Evolutionary conservation across 768 basidiomycete species (phyloP), one percentile per base, ranked within the genome.

Genomic region (Trametes cubensis): DNA sequence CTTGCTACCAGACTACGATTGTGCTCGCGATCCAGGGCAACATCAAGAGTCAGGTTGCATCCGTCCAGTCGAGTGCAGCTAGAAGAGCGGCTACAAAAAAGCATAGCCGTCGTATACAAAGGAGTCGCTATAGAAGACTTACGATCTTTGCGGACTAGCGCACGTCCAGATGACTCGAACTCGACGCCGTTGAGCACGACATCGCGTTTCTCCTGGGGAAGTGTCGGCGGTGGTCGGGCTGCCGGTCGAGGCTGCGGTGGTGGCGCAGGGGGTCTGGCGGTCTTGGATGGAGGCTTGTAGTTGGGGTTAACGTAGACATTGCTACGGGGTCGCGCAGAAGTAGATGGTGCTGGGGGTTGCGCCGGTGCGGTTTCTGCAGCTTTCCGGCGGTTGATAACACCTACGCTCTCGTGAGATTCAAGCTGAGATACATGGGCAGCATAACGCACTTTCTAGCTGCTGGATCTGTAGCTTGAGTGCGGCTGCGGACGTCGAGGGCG

Each of bases 121-220:
- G 55, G 48, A 6, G 53, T 25, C 60, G 50, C 45, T 21, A 47
- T 3, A 34, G 15, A 17, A 41, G 25, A 85, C 90, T 78, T 73
- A 95, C 95, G 77, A 72, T 90, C 88, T 78, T 96, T 95, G 70
- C 95, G 87, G 38, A 94, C 91, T 60, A 98, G 80, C 55, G 92
- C 92, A 54, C 89, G 86, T 6, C 87, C 85, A 6, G 92, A 93
- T 4, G 90, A 89, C 74, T 95, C 83, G 70, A 97, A 98, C 28
- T 89, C 83, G 52, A 95, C 85, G 3, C 95, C 96, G 66, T 86
- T 88, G 55, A 98, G 86, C 55, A 93, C 85, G 18, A 98, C 86
- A 67, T 92, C 90, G 63, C 82, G 87, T 47, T 75, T 79, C 65
- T 80, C 69, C 45, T 62, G 54, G 30, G 67, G 67, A 26, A 69